A percentile compares a stretch with the other conserved stretches of the same genome.
phyloP scores from a whole-genome alignment of 1,284 basidiomycete genomes.

The Rugosomyces carneus region DNA sequence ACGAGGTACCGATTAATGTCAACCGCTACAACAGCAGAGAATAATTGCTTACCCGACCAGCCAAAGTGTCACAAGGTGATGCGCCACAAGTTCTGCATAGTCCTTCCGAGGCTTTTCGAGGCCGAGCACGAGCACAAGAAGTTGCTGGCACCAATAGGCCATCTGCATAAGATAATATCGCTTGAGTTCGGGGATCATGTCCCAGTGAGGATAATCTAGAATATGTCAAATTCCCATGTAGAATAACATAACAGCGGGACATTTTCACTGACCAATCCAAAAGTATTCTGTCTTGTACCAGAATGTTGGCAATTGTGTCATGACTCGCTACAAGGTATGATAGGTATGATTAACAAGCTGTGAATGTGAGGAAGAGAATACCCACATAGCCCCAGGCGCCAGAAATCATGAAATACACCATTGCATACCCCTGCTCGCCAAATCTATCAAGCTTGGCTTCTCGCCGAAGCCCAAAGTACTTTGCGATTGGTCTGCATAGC shows the following conservation, averaged over 20 bases:
- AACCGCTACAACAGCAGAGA: slow-evolving; percentile 3
- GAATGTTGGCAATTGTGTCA: slow-evolving; percentile 82
- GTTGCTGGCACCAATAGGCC: slow-evolving; percentile 93
- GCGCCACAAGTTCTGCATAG: slow-evolving; percentile 77
- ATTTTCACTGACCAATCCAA: slow-evolving; percentile 59
- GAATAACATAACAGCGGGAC: slow-evolving; percentile 2
- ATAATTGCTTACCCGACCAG: slow-evolving; percentile 63
- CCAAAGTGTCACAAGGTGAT: slow-evolving; percentile 96
- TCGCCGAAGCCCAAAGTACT: slow-evolving; percentile 62
- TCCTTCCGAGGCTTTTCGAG: slow-evolving; percentile 95
- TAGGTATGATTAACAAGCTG: slow-evolving; percentile 2
- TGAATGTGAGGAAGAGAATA: slow-evolving; percentile 15
- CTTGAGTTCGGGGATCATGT: slow-evolving; percentile 85
- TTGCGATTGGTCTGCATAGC: slow-evolving; percentile 68
- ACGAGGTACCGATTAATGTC: slow-evolving; percentile 3
- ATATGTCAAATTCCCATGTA: slow-evolving; percentile 6
- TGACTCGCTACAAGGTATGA: slow-evolving; percentile 57
- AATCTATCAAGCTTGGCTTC: slow-evolving; percentile 74
- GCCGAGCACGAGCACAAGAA: slow-evolving; percentile 78
- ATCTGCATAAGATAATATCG: slow-evolving; percentile 88
- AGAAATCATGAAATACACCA: slow-evolving; percentile 73
- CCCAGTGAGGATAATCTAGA: slow-evolving; percentile 81
- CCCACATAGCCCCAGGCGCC: slow-evolving; percentile 75
- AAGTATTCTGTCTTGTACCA: slow-evolving; percentile 85
- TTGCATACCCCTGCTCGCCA: slow-evolving; percentile 86